Base-by-base conservation (phyloP, 108 stramenopile species). In the Skeletonema marinoi region DNA sequence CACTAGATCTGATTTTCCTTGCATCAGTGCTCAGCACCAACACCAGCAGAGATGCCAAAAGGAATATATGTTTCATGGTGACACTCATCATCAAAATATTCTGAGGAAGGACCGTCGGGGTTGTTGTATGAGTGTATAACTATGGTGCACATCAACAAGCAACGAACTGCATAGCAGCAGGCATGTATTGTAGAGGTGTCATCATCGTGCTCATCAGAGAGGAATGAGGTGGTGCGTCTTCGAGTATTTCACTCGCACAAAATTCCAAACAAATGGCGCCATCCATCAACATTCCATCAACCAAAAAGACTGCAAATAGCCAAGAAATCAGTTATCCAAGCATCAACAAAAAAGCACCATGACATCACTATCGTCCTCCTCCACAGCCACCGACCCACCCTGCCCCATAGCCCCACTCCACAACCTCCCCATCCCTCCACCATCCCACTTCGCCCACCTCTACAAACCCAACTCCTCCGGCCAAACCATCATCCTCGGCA, bases 401-500 rank as follows among this genome's bases (percentile, higher is more conserved):
- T 84, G 83, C 62, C 79, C 78, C 60, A 64, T 80, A 29, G 56
- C 58, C 25, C 75, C 80, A 0, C 74, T 84, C 31, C 65, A 65
- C 61, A 84, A 84, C 70, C 78, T 84, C 32, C 78, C 83, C 16
- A 46, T 84, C 32, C 83, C 83, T 25, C 61, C 74, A 21, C 79
- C 69, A 44, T 76, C 83, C 39, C 62, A 38, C 46, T 72, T 78
- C 41, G 42, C 76, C 3, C 76, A 70, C 38, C 61, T 69, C 50
- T 79, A 79, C 76, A 65, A 59, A 19, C 61, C 76, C 67, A 80
- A 79, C 60, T 30, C 21, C 36, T 41, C 59, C 56, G 74, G 73
- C 54, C 61, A 75, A 71, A 82, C 78, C 38, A 61, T 90, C 9
- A 90, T 92, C 56, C 77, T 96, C 7, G 99, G 99, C 11, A 99